phyloP scores from a whole-genome alignment of 2,329 filamentous ascomycete species.

The Zasmidium citrigriseum region DNA sequence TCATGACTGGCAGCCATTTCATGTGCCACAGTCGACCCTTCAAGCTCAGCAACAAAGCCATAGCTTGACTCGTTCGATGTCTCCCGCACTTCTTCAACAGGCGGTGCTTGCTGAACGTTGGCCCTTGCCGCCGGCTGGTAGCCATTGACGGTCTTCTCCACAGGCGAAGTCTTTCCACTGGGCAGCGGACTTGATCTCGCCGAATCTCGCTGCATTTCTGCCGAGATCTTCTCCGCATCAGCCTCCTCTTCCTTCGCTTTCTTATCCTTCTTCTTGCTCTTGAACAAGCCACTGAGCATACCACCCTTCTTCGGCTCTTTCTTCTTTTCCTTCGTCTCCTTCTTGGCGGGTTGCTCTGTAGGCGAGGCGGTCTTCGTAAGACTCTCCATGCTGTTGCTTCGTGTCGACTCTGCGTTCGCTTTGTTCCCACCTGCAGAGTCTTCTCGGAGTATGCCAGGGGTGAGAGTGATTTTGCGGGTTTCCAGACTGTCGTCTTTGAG shows the following conservation, averaged over 20 bases:
- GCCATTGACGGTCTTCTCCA: conserved; percentile 18
- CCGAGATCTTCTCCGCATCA: conserved; percentile 34
- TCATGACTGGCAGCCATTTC: conserved; percentile 46
- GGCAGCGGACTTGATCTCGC: conserved; percentile 21
- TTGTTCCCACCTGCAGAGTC: conserved; percentile 54
- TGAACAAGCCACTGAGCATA: conserved; percentile 71
- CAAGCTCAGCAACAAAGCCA: conserved; percentile 38
- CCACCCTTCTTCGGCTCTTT: conserved; percentile 71
- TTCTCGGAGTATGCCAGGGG: conserved; percentile 86
- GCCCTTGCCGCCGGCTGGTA: conserved; percentile 10
- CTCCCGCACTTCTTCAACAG: conserved; percentile 6
- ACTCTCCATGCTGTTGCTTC: conserved; percentile 70
- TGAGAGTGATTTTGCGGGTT: conserved; percentile 95
- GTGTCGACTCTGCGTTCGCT: conserved; percentile 46
- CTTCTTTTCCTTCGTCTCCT: conserved; percentile 75
- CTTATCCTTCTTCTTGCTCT: conserved; percentile 66
- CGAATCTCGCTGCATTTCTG: conserved; percentile 29
- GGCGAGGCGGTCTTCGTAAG: conserved; percentile 68
- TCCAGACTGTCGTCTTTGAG: conserved; percentile 95
- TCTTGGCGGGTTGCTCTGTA: conserved; percentile 67
- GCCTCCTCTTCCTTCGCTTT: conserved; percentile 52
- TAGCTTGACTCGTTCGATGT: conserved; percentile 15
- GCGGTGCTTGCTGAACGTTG: conserved; percentile 26
- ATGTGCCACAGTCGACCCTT: conserved; percentile 40
- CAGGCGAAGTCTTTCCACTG: conserved; percentile 26